phyloP scores from a whole-genome alignment of 257 asterid genomes.

The Hygrophila difformis region DNA sequence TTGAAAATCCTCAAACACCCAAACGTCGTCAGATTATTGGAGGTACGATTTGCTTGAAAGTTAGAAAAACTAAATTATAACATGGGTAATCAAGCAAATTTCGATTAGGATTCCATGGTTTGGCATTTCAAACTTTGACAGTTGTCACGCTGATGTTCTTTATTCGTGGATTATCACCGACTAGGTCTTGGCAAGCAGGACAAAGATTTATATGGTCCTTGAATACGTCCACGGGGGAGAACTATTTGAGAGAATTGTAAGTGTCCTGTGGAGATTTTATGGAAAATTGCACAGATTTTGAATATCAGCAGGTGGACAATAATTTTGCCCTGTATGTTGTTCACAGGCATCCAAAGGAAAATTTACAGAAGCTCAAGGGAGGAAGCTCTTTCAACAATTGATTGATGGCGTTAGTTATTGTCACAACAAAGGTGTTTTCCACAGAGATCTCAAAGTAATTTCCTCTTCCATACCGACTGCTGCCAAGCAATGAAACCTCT shows the following conservation, averaged over 20 bases:
- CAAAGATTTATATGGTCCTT: conserved; percentile 92
- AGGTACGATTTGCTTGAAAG: conserved; percentile 33
- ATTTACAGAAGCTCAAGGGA: conserved; percentile 59
- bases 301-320: too few species aligned
- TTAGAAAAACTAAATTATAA: too few species aligned
- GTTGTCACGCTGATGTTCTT: conserved; percentile 2
- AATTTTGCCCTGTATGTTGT: neutral
- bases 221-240: conserved; percentile 95
- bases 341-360: conserved; percentile 73
- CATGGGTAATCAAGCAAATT: too few species aligned
- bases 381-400: conserved; percentile 89
- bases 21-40: conserved; percentile 77
- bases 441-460: conserved; percentile 74
- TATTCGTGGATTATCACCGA: conserved; percentile 15
- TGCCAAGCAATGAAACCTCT: neutral
- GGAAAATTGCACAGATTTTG: too few species aligned
- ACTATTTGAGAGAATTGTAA: conserved; percentile 87
- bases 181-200: conserved; percentile 94
- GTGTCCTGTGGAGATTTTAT: conserved; percentile 23
- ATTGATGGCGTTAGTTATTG: conserved; percentile 87
- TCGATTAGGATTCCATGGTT: too few species aligned
- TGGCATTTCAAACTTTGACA: too few species aligned
- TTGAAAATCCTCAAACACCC: conserved; percentile 91
- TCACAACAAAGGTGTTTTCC: conserved; percentile 85
- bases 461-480: neutral